Conservation (phyloP, 192 early-diverging fungal species). For the Coemansia sp. region DNA sequence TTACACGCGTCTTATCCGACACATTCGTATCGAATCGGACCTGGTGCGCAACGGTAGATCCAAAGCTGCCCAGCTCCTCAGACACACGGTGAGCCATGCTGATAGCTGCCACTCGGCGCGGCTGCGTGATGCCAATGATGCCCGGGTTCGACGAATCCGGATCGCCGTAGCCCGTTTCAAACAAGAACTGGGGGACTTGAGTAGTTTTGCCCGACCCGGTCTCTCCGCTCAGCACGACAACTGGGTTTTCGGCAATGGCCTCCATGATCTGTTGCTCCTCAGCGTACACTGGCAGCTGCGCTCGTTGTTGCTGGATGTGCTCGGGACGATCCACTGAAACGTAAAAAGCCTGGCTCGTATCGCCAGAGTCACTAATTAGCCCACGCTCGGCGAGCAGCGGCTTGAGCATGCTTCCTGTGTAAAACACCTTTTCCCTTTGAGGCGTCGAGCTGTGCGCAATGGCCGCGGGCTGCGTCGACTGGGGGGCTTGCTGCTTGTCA, state of each 20-base stretch:
- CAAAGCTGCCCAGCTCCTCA: conserved; percentile 78
- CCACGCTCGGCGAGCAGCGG: conserved; percentile 28
- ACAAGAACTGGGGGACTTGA: conserved; percentile 95
- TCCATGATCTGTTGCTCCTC: conserved; percentile 99
- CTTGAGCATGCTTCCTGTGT: conserved; percentile 43
- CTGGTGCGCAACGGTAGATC: conserved; percentile 61
- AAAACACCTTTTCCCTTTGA: conserved; percentile 18
- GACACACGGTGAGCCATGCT: conserved; percentile 94
- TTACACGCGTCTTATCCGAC: conserved; percentile 75
- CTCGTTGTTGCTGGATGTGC: conserved; percentile 70
- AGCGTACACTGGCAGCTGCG: conserved; percentile 82
- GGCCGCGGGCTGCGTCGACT: background rate
- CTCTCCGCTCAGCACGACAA: conserved; percentile 94
- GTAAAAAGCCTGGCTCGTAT: conserved; percentile 58
- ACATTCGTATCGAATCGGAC: conserved; percentile 91
- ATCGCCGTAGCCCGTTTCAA: conserved; percentile 97
- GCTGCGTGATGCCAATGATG: conserved; percentile 97
- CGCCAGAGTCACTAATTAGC: background rate
- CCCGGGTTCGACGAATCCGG: conserved; percentile 75
- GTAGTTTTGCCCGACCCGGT: conserved; percentile 98
- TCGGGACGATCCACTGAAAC: conserved; percentile 74
- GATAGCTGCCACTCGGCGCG: conserved; percentile 94
- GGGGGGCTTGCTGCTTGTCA: background rate
- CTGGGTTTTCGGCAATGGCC: conserved; percentile 78
- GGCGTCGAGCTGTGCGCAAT: background rate